Evolutionary conservation across 2,329 filamentous ascomycete species (phyloP).

Genomic region (Tetracladium maxilliforme): DNA sequence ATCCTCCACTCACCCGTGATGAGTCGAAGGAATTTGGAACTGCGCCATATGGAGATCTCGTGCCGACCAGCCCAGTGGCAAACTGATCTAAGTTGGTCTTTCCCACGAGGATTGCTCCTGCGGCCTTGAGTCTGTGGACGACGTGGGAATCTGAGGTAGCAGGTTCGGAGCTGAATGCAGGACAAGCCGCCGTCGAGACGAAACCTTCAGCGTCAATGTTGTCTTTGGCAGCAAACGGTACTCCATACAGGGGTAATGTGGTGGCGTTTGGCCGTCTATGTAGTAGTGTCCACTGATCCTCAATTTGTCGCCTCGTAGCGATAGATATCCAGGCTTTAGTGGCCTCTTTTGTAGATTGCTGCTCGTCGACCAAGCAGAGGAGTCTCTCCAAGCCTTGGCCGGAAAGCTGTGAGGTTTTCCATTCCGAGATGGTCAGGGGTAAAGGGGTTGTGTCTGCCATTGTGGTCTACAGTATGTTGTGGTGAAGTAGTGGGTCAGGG

Average conservation of each 20-base stretch:
- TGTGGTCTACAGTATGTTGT: too few species aligned
- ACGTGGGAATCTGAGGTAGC: too few species aligned
- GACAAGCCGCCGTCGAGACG: conserved; percentile 28
- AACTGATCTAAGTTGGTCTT: conserved; percentile 36
- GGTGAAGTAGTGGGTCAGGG: too few species aligned
- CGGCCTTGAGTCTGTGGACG: too few species aligned
- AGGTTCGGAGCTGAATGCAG: too few species aligned
- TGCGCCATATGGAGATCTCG: conserved; percentile 33
- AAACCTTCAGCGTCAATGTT: conserved; percentile 30
- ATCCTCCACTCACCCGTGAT: conserved; percentile 35
- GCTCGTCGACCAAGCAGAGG: too few species aligned
- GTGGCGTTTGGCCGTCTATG: background rate
- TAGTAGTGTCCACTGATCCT: conserved; percentile 6
- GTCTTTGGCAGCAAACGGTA: conserved; percentile 35
- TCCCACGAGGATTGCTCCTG: too few species aligned
- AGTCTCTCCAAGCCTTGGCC: too few species aligned
- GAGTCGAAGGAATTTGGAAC: conserved; percentile 29
- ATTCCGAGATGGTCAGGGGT: too few species aligned
- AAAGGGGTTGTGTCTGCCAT: too few species aligned
- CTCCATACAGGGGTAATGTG: conserved; percentile 24
- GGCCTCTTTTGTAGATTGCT: too few species aligned
- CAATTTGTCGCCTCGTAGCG: conserved; percentile 13
- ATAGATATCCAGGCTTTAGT: conserved; percentile 17
- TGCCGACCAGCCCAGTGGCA: conserved; percentile 38
- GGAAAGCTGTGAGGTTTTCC: too few species aligned